These are phyloP conservation scores for Epichloe amarillans DNA, from an alignment of 2,329 filamentous ascomycete species.

Conservation along the genomic window DNA sequence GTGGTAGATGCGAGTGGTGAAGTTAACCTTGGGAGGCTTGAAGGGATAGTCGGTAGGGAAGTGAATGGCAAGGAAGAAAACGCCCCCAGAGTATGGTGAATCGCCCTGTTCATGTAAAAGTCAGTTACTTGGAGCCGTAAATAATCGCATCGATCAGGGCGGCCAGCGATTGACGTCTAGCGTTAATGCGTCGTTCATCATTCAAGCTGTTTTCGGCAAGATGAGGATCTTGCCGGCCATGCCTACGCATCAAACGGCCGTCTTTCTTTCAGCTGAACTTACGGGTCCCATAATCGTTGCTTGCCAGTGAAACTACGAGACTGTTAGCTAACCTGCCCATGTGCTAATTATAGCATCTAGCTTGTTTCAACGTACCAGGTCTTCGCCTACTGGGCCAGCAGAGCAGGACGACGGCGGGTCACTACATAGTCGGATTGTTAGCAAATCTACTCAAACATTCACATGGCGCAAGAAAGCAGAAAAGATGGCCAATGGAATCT, in stretches of 20 bases:
- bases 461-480: background rate
- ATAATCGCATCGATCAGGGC: background rate
- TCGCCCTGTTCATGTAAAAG: conserved; percentile 50
- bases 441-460: conserved; percentile 1
- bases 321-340: conserved; percentile 11
- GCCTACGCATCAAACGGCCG: background rate
- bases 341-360: background rate
- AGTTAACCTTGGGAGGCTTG: conserved; percentile 99
- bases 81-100: conserved; percentile 96
- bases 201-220: background rate
- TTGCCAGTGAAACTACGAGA: conserved; percentile 92
- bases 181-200: background rate
- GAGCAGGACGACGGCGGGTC: conserved; percentile 98
- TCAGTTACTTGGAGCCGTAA: conserved; percentile 13
- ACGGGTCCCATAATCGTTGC: conserved; percentile 99
- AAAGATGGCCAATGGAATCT: background rate
- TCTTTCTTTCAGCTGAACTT: conserved; percentile 30
- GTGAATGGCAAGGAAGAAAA: conserved; percentile 98
- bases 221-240: background rate
- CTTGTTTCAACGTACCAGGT: conserved; percentile 60
- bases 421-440: conserved; percentile 35
- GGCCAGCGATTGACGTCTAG: background rate
- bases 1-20: conserved; percentile 98
- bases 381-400: conserved; percentile 90
- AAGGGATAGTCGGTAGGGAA: conserved; percentile 99